Evolutionary conservation across 2,329 filamentous ascomycete genomes (phyloP), one percentile per base, ranked within the genome.

Genomic region (Diaporthe batatas): DNA sequence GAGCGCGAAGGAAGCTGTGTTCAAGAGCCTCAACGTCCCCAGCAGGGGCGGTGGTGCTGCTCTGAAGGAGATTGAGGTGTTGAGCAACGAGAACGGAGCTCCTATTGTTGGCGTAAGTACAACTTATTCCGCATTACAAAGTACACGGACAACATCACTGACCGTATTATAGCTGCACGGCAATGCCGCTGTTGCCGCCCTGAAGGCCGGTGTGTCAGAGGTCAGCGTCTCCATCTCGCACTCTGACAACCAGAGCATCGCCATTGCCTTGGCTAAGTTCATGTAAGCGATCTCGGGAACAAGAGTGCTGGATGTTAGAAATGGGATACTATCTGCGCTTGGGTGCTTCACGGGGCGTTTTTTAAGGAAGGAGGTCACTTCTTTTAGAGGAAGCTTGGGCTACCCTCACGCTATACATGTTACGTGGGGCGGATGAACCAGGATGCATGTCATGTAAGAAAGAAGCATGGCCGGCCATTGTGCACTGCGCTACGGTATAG

Each of bases 1-100:
- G 96, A 96, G 93, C 79, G 96, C 96, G 47, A 99, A 99, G 87
- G 96, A 99, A 85, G 96, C 96, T 36, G 95, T 99, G 0, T 99
- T 99, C 89, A 99, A 99, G 90, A 95, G 94, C 49, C 88, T 99
- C 18, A 95, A 95, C 77, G 95, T 98, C 16, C 85, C 89, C 77
- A 93, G 95, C 83, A 92, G 93, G 84, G 96, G 96, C 75, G 95
- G 93, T 12, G 96, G 97, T 76, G 96, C 96, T 73, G 88, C 94
- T 21, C 83, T 99, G 84, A 96, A 92, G 86, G 95, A 98, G 54
- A 99, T 99, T 85, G 97, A 99, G 85, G 96, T 99, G 78, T 83
- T 90, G 75, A 92, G 91, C 79, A 92, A 95, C 79, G 91, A 93
- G 76, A 92, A 90, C 58, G 96, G 96, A 73, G 95, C 92, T 49